Conservation (phyloP, 306 rosid species). For the Pterocarpus macrocarpus region DNA sequence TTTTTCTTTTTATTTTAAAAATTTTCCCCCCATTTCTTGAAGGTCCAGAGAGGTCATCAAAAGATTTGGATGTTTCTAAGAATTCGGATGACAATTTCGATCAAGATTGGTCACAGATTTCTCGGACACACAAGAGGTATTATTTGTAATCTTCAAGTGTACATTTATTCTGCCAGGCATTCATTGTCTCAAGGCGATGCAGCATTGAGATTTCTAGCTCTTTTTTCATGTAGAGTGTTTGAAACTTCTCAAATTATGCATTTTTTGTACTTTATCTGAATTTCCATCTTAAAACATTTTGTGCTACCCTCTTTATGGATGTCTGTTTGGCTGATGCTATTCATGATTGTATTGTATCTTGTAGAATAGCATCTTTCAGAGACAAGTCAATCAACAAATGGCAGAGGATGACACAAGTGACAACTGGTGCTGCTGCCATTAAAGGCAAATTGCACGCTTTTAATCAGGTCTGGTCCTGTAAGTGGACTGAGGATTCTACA, state of each 20-base stretch:
- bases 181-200: conserved; percentile 5
- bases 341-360: conserved; percentile 53
- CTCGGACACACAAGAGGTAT: conserved; percentile 73
- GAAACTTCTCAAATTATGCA: conserved; percentile 30
- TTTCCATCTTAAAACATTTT: conserved; percentile 25
- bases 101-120: conserved; percentile 76
- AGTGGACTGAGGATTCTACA: conserved; percentile 33
- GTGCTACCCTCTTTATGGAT: background rate
- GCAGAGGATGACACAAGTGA: conserved; percentile 92
- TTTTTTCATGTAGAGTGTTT: conserved; percentile 22
- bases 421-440: conserved; percentile 90
- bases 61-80: conserved; percentile 56
- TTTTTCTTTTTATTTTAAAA: too few relatives aligned
- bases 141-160: conserved; percentile 28
- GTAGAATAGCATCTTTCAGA: conserved; percentile 77
- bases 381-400: conserved; percentile 86
- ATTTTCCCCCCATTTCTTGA: conserved; percentile 31
- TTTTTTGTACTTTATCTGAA: conserved; percentile 15
- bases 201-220: conserved; percentile 14
- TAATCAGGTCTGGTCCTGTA: conserved; percentile 73
- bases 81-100: conserved; percentile 58
- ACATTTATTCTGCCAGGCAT: conserved; percentile 28
- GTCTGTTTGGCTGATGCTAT: conserved; percentile 35
- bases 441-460: conserved; percentile 85
- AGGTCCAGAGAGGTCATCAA: conserved; percentile 59